Percentiles rank a stretch among this genome's conserved stretches.
Conservation (phyloP, 2,329 filamentous ascomycete species). For the Apiospora malaysiana region DNA sequence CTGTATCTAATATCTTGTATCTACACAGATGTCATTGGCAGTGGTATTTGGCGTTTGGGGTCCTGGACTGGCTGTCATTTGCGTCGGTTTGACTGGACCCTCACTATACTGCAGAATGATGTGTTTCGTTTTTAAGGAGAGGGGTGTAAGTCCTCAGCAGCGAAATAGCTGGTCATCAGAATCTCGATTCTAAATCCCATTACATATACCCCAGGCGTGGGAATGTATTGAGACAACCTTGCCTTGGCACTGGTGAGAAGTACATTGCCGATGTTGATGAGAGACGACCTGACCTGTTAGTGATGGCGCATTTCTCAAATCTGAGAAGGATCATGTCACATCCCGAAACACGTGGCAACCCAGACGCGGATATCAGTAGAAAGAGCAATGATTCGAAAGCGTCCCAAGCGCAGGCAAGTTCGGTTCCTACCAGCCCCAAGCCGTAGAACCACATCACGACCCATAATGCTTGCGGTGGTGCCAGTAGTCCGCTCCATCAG, state of each 20-base stretch:
- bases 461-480: not conserved
- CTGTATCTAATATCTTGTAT: not conserved
- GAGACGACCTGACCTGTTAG: not conserved
- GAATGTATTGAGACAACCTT: not conserved
- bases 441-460: not conserved
- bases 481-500: not conserved
- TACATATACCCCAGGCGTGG: not conserved
- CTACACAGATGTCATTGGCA: not conserved
- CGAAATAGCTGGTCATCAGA: not conserved
- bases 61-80: no score
- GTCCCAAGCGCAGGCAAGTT: not conserved
- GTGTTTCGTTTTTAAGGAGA: no score
- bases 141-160: not conserved
- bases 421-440: not conserved
- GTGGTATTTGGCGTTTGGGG: no score
- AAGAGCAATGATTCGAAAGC: not conserved
- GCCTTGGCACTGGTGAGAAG: no score
- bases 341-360: not conserved
- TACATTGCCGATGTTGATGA: no score
- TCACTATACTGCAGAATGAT: no score
- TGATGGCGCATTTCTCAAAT: not conserved
- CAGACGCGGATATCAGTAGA: not conserved
- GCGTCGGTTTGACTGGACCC: no score
- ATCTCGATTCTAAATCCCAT: not conserved
- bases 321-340: not conserved